These are phyloP conservation scores for Penicillium decumbens DNA, from an alignment of 2,329 filamentous ascomycete species.

Conservation along the genomic window DNA sequence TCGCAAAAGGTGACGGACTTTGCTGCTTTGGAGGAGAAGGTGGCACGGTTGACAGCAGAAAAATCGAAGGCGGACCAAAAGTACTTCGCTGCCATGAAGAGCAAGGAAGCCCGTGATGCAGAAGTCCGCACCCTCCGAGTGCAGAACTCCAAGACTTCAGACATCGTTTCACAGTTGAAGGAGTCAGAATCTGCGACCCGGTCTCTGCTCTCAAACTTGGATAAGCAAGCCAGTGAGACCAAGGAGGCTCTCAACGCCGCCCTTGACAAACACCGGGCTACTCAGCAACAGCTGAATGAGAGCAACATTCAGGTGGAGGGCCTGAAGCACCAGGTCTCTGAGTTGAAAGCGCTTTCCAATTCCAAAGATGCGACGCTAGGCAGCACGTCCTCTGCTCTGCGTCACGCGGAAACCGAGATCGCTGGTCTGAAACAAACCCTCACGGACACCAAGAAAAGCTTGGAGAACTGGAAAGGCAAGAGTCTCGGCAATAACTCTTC, in stretches of 20 bases:
- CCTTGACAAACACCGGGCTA: conserved; percentile 65
- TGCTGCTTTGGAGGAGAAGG: conserved; percentile 68
- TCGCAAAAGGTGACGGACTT: conserved; percentile 83
- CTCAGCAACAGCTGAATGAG: conserved; percentile 69
- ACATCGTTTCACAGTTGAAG: conserved; percentile 90
- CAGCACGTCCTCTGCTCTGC: conserved; percentile 58
- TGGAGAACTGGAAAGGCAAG: conserved; percentile 82
- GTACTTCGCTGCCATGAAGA: conserved; percentile 92
- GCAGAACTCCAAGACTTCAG: conserved; percentile 84
- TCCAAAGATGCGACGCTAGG: conserved; percentile 67
- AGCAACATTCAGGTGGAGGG: conserved; percentile 65
- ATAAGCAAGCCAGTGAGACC: conserved; percentile 83
- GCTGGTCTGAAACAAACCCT: conserved; percentile 75
- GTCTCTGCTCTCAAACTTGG: conserved; percentile 71
- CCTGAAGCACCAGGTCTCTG: conserved; percentile 68
- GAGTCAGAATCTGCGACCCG: conserved; percentile 77
- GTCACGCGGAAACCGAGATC: conserved; percentile 64
- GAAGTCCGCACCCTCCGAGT: conserved; percentile 74
- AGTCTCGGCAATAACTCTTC: conserved; percentile 73
- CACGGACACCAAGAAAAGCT: conserved; percentile 72
- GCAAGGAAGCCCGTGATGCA: conserved; percentile 76
- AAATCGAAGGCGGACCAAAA: conserved; percentile 97
- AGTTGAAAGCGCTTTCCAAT: conserved; percentile 69
- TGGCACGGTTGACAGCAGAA: conserved; percentile 70
- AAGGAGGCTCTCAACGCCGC: conserved; percentile 72